Base-by-base conservation (phyloP, 257 asterid species). In the Cynanchum wilfordii region DNA sequence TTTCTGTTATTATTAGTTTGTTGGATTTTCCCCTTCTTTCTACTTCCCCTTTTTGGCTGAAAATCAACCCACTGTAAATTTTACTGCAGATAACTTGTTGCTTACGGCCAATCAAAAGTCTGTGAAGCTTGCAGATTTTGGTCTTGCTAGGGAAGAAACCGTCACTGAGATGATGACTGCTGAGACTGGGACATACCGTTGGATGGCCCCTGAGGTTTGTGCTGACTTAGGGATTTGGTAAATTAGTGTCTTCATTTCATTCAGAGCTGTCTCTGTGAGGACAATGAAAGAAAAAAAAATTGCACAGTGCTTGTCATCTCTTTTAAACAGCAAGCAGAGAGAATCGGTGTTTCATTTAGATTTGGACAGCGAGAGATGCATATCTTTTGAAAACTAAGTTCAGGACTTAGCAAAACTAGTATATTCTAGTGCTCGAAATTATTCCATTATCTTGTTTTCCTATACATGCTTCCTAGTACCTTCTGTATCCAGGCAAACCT, bases 151-250 rank as follows among this genome's bases (percentile, higher is more conserved):
- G 81, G 97, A 93, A 91, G 98, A 93, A 80, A 49, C 97, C 55
- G 92, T 93, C 60, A 88, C 97, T 51, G 98, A 93, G 82, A 93
- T 93, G 98, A 93, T 93, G 98, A 93, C 98, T 62, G 98, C 98
- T 17, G 98, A 93, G 82, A 93, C 98, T 30, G 98, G 98, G 79
- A 93, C 98, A 4, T 93, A 93, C 79, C 96, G 96, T 44, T 93
- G 98, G 98, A 93, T 93, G 98, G 98, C 98, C 77, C 98, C 98
- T 42, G 98, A 93, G 97, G 98, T 93, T 76, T 77, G 85, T 77
- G 68, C 20, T 45, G 29, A 49, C 63, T 42, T 76, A 65, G 7
- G 66, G 44, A 20, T 74, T 56, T 65, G 24, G 72, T 66, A 55
- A n/a, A 45, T 22, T 57, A 47, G 52, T 30, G 15, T 65, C 50